Evolutionary conservation across 805 yeast genomes (phyloP), one percentile per base, ranked within the genome.

Genomic region (Lipomyces yamadae): DNA sequence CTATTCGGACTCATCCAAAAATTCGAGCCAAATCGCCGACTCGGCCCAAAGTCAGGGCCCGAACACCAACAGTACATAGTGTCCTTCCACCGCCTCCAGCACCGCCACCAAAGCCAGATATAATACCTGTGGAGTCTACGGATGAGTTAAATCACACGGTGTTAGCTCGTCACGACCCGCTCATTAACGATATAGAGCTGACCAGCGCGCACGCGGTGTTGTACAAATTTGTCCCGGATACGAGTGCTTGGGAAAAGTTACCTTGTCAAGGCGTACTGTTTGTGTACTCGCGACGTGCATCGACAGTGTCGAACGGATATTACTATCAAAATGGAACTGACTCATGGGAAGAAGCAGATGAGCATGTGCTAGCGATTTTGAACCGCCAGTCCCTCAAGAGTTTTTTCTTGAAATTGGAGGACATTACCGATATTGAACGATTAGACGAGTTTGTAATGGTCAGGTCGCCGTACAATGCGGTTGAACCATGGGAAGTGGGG

Each of bases 121-220:
- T 52, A 52, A 13, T 52, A 10, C 55, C 30, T 4, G 32, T 32
- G 2, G 55, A 52, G 32, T 52, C 69, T 15, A 54, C 56, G 3
- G 65, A 60, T 15, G 65, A 60, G 18, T 58, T 67, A 15, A 80
- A 80, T 72, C 68, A 70, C 59, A 57, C 72, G 8, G 81, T 80
- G 6, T 70, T 80, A 35, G 57, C 70, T 10, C 71, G 74, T 37
- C 79, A 78, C 67, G 82, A 80, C 67, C 77, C 79, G 3, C 60
- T 69, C 15, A 63, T 78, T n/a, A 76, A 76, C 34, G 75, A 77
- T 62, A 71, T 80, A 29, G 72, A 78, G 35, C 74, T 74, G 69
- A 74, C 77, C n/a, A 78, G 81, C 5, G 70, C 81, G 2, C 78
- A 80, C 37, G 79, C 82, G 67, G 79, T 78, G 34, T 78, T 80